Conservation (phyloP, 192 early-diverging fungal species). For the Coemansia reversa region DNA sequence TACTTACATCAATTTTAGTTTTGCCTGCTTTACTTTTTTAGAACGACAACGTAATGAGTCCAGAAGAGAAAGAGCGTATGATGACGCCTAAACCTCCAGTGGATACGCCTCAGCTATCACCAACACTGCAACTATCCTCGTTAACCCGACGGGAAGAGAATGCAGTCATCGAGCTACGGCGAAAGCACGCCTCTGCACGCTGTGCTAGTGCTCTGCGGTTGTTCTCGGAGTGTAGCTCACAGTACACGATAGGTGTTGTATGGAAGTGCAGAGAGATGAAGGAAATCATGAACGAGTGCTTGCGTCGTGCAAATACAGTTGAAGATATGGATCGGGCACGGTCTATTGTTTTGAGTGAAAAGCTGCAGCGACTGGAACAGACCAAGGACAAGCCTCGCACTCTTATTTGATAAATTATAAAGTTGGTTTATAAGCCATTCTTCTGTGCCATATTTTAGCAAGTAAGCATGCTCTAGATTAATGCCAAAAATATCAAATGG, state of each 20-base stretch:
- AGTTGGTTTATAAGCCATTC: neutral
- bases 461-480: neutral
- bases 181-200: constrained; percentile 36
- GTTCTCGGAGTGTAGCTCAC: constrained; percentile 48
- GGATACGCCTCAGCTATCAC: constrained; percentile 30
- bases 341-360: constrained; percentile 24
- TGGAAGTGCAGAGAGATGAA: constrained; percentile 49
- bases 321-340: constrained; percentile 53
- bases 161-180: constrained; percentile 42
- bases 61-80: constrained; percentile 35
- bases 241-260: constrained; percentile 47
- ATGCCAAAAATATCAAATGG: neutral
- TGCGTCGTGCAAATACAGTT: constrained; percentile 49
- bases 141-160: constrained; percentile 48
- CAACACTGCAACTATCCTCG: constrained; percentile 32
- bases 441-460: neutral
- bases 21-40: neutral
- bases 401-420: constrained; percentile 13
- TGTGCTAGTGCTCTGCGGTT: constrained; percentile 34
- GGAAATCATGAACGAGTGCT: constrained; percentile 53
- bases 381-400: constrained; percentile 48
- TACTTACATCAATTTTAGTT: neutral
- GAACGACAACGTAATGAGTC: constrained; percentile 16
- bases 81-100: constrained; percentile 46
- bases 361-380: constrained; percentile 26